Base-by-base conservation (phyloP, 1,284 basidiomycete genomes). In the Phellinidium pouzarii region DNA sequence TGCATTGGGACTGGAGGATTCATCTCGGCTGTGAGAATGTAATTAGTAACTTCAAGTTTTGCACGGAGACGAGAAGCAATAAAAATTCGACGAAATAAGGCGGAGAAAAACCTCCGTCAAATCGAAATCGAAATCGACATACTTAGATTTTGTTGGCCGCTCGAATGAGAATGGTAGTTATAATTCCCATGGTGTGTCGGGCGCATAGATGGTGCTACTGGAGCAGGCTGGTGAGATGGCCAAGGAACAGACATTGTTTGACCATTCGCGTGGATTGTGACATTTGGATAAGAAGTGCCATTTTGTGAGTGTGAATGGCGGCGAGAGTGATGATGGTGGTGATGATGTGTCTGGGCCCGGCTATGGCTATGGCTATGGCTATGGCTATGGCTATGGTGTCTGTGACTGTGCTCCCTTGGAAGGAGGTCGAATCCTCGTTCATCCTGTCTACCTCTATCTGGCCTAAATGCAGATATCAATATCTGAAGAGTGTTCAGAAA, bases 371-470 rank as follows among this genome's bases (percentile, higher is more conserved):
- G 48, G 9, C 34, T 20, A 41, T 53, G 51, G 17, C 26, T 27
- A 25, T 52, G 44, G 25, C 31, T 43, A 27, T 27, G 38, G 22
- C 22, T n/a, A 17, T 34, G 8, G 43, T n/a, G 43, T 27, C 26
- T 52, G 34, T 38, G 44, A 40, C 17, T 5, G 34, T 26, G 36
- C 14, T 38, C 51, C 37, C 31, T 52, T 25, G 36, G 23, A 14
- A 47, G n/a, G n/a, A n/a, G 48, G 25, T 50, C 48, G 4, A 40
- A 25, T 11, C 44, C 50, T 46, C 50, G 29, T 26, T 52, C 50
- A 17, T 5, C 41, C 4, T 43, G 40, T 22, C 50, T 52, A 17
- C 50, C 50, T 40, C 50, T 46, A 5, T 46, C 34, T 17, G 22
- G 31, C 23, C 50, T 52, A 26, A 14, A 14, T 2, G 6, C 9